Conservation (phyloP, 441 rosid genomes). For the Populus trichocarpa region DNA sequence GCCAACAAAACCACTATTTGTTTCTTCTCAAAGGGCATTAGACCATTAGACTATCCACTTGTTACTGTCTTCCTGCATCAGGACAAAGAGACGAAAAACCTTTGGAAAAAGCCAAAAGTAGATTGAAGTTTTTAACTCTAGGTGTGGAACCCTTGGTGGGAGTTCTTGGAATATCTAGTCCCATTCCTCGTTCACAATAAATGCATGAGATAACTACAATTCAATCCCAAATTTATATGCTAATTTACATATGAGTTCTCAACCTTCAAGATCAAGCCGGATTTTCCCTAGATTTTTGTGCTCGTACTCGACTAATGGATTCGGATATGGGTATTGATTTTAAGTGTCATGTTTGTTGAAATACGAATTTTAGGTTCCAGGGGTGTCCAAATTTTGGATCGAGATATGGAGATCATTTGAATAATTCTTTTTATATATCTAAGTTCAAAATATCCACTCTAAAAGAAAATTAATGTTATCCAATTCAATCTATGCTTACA, state of each 20-base stretch:
- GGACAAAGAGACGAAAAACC: slow-evolving; percentile 17
- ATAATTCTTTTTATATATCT: too few relatives aligned
- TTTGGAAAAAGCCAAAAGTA: slow-evolving; percentile 29
- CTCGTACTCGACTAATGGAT: too few relatives aligned
- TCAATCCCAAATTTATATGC: neutral
- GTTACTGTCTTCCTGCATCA: neutral
- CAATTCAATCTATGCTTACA: neutral
- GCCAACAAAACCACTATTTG: slow-evolving; percentile 43
- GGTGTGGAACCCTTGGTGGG: slow-evolving; percentile 21
- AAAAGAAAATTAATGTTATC: neutral
- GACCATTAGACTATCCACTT: slow-evolving; percentile 13
- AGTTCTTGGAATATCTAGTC: slow-evolving; percentile 19
- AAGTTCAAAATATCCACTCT: neutral
- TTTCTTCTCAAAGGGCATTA: slow-evolving; percentile 22
- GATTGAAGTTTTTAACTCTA: slow-evolving; percentile 27
- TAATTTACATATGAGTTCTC: neutral
- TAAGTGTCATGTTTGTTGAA: neutral
- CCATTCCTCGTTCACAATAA: neutral
- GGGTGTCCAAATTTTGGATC: neutral
- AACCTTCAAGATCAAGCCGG: neutral
- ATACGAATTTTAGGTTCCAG: neutral
- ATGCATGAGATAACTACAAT: neutral
- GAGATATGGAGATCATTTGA: neutral
- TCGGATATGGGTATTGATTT: neutral
- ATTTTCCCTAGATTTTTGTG: neutral